Evolutionary conservation across 139 green algal species (phyloP).

Genomic region (Coccomyxa sp.): DNA sequence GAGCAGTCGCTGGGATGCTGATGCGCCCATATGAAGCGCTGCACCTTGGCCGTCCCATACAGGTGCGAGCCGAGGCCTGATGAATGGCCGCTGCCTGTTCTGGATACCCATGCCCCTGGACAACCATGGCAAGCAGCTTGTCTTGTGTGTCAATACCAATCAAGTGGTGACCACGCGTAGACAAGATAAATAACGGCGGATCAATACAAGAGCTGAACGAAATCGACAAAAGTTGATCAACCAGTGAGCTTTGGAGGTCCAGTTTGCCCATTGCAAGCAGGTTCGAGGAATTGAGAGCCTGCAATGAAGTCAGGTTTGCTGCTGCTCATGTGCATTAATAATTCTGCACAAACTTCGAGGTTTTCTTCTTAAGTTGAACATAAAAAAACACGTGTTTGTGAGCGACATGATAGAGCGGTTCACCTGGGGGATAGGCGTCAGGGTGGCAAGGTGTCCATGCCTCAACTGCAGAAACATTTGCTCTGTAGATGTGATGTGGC

Average conservation of each 20-base stretch:
- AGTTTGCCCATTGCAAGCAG: too few relatives aligned
- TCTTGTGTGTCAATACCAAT: background rate
- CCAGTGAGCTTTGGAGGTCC: too few relatives aligned
- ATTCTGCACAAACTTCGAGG: background rate
- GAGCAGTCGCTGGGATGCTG: constrained; percentile 3
- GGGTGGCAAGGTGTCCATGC: background rate
- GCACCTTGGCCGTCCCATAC: background rate
- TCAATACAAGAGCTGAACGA: too few relatives aligned
- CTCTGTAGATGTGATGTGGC: background rate
- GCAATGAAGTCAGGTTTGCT: background rate
- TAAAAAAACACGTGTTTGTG: background rate
- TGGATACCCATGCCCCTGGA: background rate
- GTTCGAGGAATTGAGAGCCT: background rate
- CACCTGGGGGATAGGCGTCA: background rate
- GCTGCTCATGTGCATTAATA: background rate
- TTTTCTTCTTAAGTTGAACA: background rate
- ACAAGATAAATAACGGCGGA: background rate
- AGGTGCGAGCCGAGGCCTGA: background rate
- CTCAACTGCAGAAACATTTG: background rate
- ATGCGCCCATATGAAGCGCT: constrained; percentile 1
- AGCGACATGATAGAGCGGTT: background rate
- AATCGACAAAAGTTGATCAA: too few relatives aligned
- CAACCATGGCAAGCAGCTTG: background rate
- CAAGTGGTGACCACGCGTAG: background rate
- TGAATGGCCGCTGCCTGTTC: background rate